Base-by-base conservation (phyloP, 306 rosid genomes). In the Benincasa hispida region DNA sequence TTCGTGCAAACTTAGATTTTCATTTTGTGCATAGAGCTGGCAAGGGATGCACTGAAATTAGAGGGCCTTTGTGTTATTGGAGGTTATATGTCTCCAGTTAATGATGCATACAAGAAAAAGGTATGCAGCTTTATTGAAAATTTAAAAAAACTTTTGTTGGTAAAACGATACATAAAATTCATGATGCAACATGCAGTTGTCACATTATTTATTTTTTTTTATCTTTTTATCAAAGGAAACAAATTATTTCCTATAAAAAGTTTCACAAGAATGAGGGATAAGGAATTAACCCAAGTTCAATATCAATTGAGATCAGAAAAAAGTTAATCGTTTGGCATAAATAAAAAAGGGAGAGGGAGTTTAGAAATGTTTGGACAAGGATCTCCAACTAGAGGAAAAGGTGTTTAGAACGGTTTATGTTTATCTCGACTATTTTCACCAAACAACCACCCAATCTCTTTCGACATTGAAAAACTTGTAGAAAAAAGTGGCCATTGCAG, bases 31-130 rank as follows among this genome's bases (percentile, higher is more conserved):
- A 76, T 78, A 92, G 99, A 92, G 89, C 84, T 94, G 78, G 99
- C 95, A 25, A 94, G 90, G 77, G 99, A 94, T 81, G 90, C 86
- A 0, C 76, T 94, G 83, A 81, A 79, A 77, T 86, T 84, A 39
- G 90, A 87, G 79, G 99, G 95, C 68, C 84, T 81, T 76, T 89
- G 84, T 15, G 93, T 94, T 34, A 81, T 94, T 81, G 99, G 99
- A 82, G 97, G 86, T 78, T 94, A 92, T 77, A 83, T 92, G 89
- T 94, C 96, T 54, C 96, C 97, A 48, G 99, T 94, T 81, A 94
- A 94, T 81, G 92, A 90, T 82, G 96, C 97, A 35, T 94, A 92
- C 90, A 83, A 92, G 81, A 94, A 92, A 87, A 85, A 45, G 91
- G 99, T 94, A 87, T 53, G 82, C 47, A 10, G 39, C 17, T 70